Evolutionary conservation across 768 basidiomycete genomes (phyloP), one percentile per base, ranked within the genome.

Genomic region (Termitomyces titanicus): DNA sequence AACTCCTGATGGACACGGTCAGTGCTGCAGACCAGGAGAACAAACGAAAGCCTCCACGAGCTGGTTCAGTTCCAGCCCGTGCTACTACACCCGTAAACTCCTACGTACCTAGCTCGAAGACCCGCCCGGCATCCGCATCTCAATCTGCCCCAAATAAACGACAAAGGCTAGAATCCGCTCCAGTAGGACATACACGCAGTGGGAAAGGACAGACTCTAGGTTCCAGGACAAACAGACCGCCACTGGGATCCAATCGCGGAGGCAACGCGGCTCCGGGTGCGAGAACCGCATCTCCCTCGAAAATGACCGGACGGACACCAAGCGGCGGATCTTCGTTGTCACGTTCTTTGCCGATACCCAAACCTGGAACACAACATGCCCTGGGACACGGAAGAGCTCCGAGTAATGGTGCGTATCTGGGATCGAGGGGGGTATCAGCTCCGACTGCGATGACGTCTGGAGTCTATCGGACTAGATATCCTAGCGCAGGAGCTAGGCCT

Each of bases 1-100:
- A 87, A 48, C 73, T 88, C 48, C 82, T 99, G 37, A 81, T 86
- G 74, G 86, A 90, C 60, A 83, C 79, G 7, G 71, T 87, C 44
- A 83, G 85, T 47, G 82, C 86, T 9, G 77, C 79, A 15, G 86
- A 87, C 57, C 92, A 94, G 71, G 94, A 95, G 73, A 93, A 91
- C 69, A 84, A 81, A 65, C 81, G 80, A 59, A 80, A 75, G 64
- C 70, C 72, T 29, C 59, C 76, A 22, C 70, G 85, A 47, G 76
- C 81, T 22, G 83, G 81, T 6, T 82, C 83, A 17, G 82, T 84
- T 10, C 84, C 86, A 6, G 74, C 82, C 3, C 82, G 84, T 3
- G 75, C 84, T 7, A 85, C 80, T 11, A 87, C 85, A 3, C 84
- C 85, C 5, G 72, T 61, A 12, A 70, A 74, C n/a, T 61, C 63